Conservation (phyloP, 2,329 filamentous ascomycete species). For the Calonectria pseudoreteaudii region DNA sequence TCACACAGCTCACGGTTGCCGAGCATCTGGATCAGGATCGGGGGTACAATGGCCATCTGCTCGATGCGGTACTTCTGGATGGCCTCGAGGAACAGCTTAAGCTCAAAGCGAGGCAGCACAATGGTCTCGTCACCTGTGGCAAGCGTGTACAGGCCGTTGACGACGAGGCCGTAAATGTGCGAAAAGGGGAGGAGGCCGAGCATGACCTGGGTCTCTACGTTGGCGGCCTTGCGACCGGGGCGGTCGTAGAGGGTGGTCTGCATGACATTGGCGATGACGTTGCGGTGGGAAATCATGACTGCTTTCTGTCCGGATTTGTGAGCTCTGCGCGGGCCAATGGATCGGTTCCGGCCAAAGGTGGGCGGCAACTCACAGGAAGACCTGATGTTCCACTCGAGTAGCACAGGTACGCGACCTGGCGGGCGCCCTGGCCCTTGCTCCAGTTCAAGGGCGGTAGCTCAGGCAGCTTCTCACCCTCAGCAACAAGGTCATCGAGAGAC, state of each 20-base stretch:
- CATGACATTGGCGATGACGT: conserved; percentile 81
- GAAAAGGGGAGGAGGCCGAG: conserved; percentile 83
- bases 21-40: conserved; percentile 80
- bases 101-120: conserved; percentile 81
- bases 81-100: conserved; percentile 70
- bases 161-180: conserved; percentile 82
- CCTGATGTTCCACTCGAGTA: conserved; percentile 86
- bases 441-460: conserved; percentile 68
- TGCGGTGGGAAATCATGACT: conserved; percentile 84
- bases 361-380: conserved; percentile 67
- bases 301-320: conserved; percentile 69
- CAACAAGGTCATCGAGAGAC: conserved; percentile 75
- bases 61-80: conserved; percentile 78
- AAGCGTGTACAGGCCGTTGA: conserved; percentile 61
- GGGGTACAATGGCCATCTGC: conserved; percentile 78
- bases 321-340: neutral
- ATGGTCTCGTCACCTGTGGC: conserved; percentile 81
- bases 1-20: conserved; percentile 69
- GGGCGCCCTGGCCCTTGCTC: conserved; percentile 73
- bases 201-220: conserved; percentile 56
- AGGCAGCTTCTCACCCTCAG: conserved; percentile 67
- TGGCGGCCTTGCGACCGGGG: conserved; percentile 50
- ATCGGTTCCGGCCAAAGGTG: too few relatives aligned
- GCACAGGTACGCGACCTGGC: conserved; percentile 80
- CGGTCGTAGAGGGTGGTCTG: conserved; percentile 66